Conservation (phyloP, 2,329 filamentous ascomycete genomes). For the Venturia effusa region DNA sequence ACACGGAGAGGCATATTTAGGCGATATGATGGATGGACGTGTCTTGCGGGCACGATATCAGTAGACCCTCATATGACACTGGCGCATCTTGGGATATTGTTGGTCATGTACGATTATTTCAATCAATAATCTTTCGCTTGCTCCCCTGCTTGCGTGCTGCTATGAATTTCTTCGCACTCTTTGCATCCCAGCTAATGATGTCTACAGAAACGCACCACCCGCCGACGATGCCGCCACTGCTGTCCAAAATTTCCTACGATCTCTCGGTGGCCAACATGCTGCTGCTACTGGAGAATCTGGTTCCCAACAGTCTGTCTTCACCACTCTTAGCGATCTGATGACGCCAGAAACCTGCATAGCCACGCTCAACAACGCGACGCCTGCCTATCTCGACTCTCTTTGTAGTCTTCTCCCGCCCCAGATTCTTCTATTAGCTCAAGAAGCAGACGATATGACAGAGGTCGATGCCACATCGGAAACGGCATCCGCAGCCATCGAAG, state of each 20-base stretch:
- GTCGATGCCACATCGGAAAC: slow-evolving; percentile 47
- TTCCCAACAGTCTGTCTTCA: slow-evolving; percentile 56
- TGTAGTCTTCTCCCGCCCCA: slow-evolving; percentile 63
- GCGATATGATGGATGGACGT: background rate
- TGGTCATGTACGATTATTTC: slow-evolving; percentile 1
- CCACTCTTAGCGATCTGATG: slow-evolving; percentile 77
- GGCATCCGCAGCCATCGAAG: slow-evolving; percentile 54
- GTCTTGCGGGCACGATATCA: slow-evolving; percentile 1
- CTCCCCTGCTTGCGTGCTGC: background rate
- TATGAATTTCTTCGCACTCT: slow-evolving; percentile 13
- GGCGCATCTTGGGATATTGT: background rate
- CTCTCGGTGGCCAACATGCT: slow-evolving; percentile 43
- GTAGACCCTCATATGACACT: background rate
- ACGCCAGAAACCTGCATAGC: slow-evolving; percentile 67
- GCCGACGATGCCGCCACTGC: slow-evolving; percentile 60
- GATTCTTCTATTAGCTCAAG: slow-evolving; percentile 66
- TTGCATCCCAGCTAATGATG: slow-evolving; percentile 31
- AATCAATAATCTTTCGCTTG: background rate
- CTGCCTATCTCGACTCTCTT: slow-evolving; percentile 58
- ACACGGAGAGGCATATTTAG: background rate
- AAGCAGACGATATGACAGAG: slow-evolving; percentile 45
- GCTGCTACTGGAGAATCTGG: slow-evolving; percentile 36
- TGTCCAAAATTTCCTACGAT: slow-evolving; percentile 82
- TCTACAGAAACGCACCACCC: slow-evolving; percentile 18
- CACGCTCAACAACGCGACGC: slow-evolving; percentile 57